Percentiles rank a stretch among this genome's conserved stretches.
phyloP scores from a whole-genome alignment of 202 grass and related monocot species.

The Hordeum pubiflorum region DNA sequence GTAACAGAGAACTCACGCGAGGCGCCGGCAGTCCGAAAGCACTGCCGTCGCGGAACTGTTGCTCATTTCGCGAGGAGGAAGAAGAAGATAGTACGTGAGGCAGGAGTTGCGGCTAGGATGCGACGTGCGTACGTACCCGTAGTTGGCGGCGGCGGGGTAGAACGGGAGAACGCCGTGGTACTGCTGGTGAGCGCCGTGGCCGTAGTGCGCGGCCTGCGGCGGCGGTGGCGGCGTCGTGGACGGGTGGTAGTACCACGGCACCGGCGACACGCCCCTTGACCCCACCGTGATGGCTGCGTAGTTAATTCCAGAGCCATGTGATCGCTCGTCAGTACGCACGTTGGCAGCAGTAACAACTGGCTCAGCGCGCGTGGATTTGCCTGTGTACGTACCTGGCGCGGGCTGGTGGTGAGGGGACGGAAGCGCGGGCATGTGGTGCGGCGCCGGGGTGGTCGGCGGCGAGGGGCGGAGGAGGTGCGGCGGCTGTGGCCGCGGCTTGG shows the following conservation, averaged over 20 bases:
- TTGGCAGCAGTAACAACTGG: background rate
- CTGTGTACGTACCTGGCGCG: conserved; percentile 23
- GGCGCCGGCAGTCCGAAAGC: background rate
- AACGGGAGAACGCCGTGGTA: conserved; percentile 82
- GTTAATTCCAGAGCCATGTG: background rate
- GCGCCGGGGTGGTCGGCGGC: conserved; percentile 40
- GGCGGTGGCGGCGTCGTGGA: conserved; percentile 48
- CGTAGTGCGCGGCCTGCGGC: conserved; percentile 44
- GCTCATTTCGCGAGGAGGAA: background rate
- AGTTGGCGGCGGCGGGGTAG: conserved; percentile 67
- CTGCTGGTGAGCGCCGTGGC: conserved; percentile 41
- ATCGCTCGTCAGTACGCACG: conserved; percentile 23
- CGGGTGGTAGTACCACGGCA: conserved; percentile 87
- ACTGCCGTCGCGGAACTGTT: background rate
- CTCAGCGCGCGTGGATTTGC: background rate
- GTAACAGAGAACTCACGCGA: conserved; percentile 14
- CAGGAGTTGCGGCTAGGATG: no score
- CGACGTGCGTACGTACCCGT: conserved; percentile 45
- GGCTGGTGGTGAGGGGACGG: conserved; percentile 36
- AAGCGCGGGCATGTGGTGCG: conserved; percentile 33
- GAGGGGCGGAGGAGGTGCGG: conserved; percentile 54
- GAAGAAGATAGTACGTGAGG: background rate
- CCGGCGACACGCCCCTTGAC: conserved; percentile 59
- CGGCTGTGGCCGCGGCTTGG: conserved; percentile 53
- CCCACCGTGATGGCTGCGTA: conserved; percentile 47